Base-by-base conservation (phyloP, 352 stramenopile species). In the Thalassiosira tumida region DNA sequence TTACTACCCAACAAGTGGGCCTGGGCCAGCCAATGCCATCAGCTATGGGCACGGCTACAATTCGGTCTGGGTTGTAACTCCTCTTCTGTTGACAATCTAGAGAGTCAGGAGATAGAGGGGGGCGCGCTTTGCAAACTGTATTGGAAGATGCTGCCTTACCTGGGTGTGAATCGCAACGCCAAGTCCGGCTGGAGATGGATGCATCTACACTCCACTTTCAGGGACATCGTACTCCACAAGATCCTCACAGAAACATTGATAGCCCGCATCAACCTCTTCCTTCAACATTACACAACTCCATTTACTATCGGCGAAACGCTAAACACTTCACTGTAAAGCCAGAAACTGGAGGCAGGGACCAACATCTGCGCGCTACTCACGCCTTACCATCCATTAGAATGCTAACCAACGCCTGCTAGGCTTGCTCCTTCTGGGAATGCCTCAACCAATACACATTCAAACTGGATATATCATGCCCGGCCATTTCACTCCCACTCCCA, bases 11-110 rank as follows among this genome's bases (percentile, higher is more conserved):
- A 78, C 1, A 54, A 43, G 21, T 91, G 37, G 35, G 80, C 35
- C 15, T 91, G 86, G 69, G 37, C 69, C 3, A 91, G 78, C 79
- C 84, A 91, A 31, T 62, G 33, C 43, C 43, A 69, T 38, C 85
- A 91, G 37, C 70, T 91, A 0, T 91, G 85, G 85, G 24, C 85
- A 0, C 29, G 47, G 1, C 29, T 91, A 29, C 15, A 40, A 24
- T 91, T 79, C 33, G 69, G 78, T 6, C 51, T 91, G 15, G 70
- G 85, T 0, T 38, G 35, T 1, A 76, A 73, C 13, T 59, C 77
- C 0, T 72, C 77, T 33, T 31, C 77, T 2, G 26, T 84, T 2
- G 4, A 14, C 1, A 37, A 43, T 4, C 40, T 77, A 0, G 0
- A 14, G 26, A 29, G 26, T 29, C 5, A 0, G n/a, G 80, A 77